These are phyloP conservation scores for Cyclaneusma minus DNA, from an alignment of 2,329 filamentous ascomycete genomes.

Conservation along the genomic window DNA sequence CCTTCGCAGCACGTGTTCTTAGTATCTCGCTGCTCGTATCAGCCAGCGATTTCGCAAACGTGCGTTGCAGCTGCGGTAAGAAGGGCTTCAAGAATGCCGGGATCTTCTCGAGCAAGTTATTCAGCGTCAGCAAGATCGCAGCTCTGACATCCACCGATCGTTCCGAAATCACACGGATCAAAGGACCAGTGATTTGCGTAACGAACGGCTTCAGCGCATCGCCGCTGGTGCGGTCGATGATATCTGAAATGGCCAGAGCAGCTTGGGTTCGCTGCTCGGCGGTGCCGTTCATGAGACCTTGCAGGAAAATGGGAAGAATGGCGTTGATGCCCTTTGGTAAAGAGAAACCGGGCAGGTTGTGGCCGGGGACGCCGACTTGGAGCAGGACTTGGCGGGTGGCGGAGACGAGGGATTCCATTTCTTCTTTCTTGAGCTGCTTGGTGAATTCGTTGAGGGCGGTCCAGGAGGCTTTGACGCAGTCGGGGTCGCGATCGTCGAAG, in stretches of 20 bases:
- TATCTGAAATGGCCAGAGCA: conserved; percentile 85
- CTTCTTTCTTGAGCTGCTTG: conserved; percentile 82
- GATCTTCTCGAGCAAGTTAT: conserved; percentile 93
- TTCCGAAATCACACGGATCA: conserved; percentile 96
- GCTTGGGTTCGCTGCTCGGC: conserved; percentile 83
- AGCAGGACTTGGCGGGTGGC: conserved; percentile 77
- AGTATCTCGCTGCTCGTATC: conserved; percentile 84
- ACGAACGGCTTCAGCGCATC: conserved; percentile 87
- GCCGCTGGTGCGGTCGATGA: conserved; percentile 82
- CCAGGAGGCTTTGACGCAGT: conserved; percentile 85
- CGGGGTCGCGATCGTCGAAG: conserved; percentile 72
- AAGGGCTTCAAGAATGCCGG: conserved; percentile 91
- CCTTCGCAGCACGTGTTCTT: conserved; percentile 78
- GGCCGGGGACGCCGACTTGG: conserved; percentile 76
- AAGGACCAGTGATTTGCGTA: conserved; percentile 89
- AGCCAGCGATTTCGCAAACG: conserved; percentile 89
- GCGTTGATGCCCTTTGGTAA: conserved; percentile 96
- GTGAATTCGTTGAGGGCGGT: conserved; percentile 75
- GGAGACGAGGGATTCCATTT: conserved; percentile 85
- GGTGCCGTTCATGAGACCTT: conserved; percentile 93
- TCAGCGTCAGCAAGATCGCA: conserved; percentile 84
- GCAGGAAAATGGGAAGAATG: conserved; percentile 89
- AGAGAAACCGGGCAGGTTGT: conserved; percentile 71
- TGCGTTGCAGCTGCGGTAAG: conserved; percentile 87
- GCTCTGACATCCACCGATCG: conserved; percentile 91